phyloP scores from a whole-genome alignment of 2,329 filamentous ascomycete genomes.

The Ophidiomyces ophidiicola region DNA sequence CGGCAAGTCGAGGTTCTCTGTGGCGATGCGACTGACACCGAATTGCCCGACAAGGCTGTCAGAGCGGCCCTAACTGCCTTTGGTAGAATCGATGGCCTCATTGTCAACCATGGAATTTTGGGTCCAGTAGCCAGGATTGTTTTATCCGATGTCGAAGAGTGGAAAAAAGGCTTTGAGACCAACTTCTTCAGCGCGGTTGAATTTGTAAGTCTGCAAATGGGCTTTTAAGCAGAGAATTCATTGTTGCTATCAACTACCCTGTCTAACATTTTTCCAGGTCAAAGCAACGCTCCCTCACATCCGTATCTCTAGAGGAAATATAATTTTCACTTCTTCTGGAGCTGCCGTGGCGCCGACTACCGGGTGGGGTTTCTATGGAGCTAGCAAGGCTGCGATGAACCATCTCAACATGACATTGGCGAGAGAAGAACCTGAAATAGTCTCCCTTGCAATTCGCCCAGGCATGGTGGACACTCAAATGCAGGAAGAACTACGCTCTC shows the following conservation, averaged over 20 bases:
- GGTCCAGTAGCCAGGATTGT: slow-evolving; percentile 61
- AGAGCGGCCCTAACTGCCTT: slow-evolving; percentile 55
- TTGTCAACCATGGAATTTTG: slow-evolving; percentile 79
- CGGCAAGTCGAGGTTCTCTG: slow-evolving; percentile 44
- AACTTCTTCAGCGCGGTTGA: slow-evolving; percentile 78
- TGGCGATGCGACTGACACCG: slow-evolving; percentile 46
- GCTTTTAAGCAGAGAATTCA: slow-evolving; percentile 14
- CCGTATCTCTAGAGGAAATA: slow-evolving; percentile 54
- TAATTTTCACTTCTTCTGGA: slow-evolving; percentile 70
- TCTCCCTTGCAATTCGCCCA: slow-evolving; percentile 59
- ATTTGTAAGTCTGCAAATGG: slow-evolving; percentile 46
- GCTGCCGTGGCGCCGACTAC: slow-evolving; percentile 55
- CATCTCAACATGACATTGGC: slow-evolving; percentile 62
- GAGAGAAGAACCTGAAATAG: slow-evolving; percentile 65
- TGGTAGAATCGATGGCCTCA: slow-evolving; percentile 60
- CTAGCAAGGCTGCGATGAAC: slow-evolving; percentile 72
- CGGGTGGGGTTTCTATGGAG: slow-evolving; percentile 70
- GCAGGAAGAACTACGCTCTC: slow-evolving; percentile 69
- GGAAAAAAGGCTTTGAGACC: slow-evolving; percentile 63
- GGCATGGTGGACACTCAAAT: slow-evolving; percentile 82
- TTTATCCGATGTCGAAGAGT: slow-evolving; percentile 57
- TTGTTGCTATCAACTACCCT: neutral
- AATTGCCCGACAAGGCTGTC: slow-evolving; percentile 49
- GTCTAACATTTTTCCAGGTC: slow-evolving; percentile 38
- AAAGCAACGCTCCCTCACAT: slow-evolving; percentile 59